Percentiles rank a stretch among this genome's conserved stretches.
These are phyloP conservation scores for Amauroascus niger DNA, from an alignment of 2,329 filamentous ascomycete genomes.

Conservation along the genomic window DNA sequence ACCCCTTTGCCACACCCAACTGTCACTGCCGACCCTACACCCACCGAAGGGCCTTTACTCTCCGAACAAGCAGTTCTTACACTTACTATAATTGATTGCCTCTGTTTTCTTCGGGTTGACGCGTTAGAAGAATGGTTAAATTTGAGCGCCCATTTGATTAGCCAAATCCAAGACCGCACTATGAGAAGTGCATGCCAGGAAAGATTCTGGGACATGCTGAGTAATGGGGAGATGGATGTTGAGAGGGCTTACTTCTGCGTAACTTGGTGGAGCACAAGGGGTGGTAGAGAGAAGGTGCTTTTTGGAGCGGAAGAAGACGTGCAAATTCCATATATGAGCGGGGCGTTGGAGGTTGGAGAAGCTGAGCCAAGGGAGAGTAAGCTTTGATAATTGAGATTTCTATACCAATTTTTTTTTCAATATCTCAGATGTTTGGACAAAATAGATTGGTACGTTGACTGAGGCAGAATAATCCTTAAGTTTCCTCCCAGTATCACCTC, in stretches of 20 bases:
- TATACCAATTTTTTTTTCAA: not conserved
- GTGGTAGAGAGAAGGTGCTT: conserved; percentile 49
- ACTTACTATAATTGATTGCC: conserved; percentile 66
- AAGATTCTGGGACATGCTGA: conserved; percentile 69
- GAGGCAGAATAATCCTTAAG: not conserved
- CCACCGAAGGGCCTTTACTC: conserved; percentile 30
- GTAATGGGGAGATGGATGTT: conserved; percentile 78
- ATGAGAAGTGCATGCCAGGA: conserved; percentile 58
- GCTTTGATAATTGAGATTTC: conserved; percentile 30
- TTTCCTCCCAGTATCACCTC: not conserved
- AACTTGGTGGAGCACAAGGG: conserved; percentile 70
- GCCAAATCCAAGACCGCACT: conserved; percentile 49
- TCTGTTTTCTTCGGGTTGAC: conserved; percentile 61
- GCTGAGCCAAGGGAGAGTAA: conserved; percentile 33
- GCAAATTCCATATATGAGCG: conserved; percentile 45
- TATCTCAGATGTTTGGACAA: not conserved
- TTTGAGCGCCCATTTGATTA: conserved; percentile 57
- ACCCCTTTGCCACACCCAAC: conserved; percentile 35
- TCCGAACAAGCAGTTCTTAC: conserved; percentile 72
- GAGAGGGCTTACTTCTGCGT: conserved; percentile 70
- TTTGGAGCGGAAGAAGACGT: conserved; percentile 34
- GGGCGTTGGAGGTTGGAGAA: conserved; percentile 37
- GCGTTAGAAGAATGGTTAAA: conserved; percentile 74
- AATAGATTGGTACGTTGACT: not conserved
- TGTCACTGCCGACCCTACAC: conserved; percentile 26